A percentile compares a stretch with the other conserved stretches of the same genome.
phyloP scores from a whole-genome alignment of 495 filamentous ascomycete species.

The Penicillium subrubescens region DNA sequence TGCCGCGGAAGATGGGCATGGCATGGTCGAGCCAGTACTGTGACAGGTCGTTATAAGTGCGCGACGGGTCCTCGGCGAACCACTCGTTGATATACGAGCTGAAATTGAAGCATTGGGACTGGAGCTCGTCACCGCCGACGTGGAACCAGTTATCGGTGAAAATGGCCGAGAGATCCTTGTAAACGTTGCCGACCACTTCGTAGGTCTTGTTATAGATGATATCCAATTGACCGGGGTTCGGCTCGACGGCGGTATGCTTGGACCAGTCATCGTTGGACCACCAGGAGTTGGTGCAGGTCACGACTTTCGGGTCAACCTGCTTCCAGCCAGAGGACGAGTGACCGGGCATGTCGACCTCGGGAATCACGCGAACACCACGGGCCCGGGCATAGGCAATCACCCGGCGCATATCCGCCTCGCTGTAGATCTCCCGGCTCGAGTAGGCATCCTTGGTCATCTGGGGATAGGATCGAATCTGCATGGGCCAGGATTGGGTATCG shows the following conservation, averaged over 20 bases:
- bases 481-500: constrained; percentile 54
- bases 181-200: constrained; percentile 52
- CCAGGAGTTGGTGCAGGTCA: constrained; percentile 56
- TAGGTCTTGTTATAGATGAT: constrained; percentile 58
- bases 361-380: constrained; percentile 51
- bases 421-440: constrained; percentile 47
- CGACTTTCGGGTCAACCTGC: constrained; percentile 53
- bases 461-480: constrained; percentile 51
- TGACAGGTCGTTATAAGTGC: constrained; percentile 53
- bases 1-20: constrained; percentile 52
- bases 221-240: constrained; percentile 58
- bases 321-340: constrained; percentile 56
- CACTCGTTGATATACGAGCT: constrained; percentile 46
- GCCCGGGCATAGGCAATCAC: constrained; percentile 50
- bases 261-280: constrained; percentile 58
- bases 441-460: constrained; percentile 58
- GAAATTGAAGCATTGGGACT: constrained; percentile 57
- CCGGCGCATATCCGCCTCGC: constrained; percentile 40
- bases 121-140: constrained; percentile 56
- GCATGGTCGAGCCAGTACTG: constrained; percentile 59
- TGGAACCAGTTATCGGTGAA: constrained; percentile 59
- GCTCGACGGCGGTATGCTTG: constrained; percentile 57
- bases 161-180: constrained; percentile 53
- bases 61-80: constrained; percentile 52
- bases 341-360: constrained; percentile 56